Base-by-base conservation (phyloP, 352 stramenopile species). In the Globisporangium heterothallicum region DNA sequence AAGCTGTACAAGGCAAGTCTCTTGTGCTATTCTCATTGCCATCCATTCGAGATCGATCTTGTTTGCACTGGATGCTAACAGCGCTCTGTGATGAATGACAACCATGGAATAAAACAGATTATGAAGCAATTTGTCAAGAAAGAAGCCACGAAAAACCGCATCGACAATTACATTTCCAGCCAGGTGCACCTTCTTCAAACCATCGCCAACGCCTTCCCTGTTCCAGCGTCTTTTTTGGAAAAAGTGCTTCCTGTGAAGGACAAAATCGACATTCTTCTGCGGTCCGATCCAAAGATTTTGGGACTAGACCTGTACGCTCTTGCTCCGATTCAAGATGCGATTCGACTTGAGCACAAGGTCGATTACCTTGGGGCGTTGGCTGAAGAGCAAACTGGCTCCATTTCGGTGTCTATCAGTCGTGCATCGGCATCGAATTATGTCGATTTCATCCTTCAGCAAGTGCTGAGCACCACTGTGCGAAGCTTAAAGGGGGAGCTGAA, bases 261-360 rank as follows among this genome's bases (percentile, higher is more conserved):
- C 12, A 78, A 70, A 38, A 48, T 89, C 16, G 73, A 89, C 45
- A 44, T 86, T 12, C 59, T 88, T 1, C 65, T 88, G 14, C 70
- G 74, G 12, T 88, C 75, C 0, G 74, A 89, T n/a, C 66, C 75
- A 3, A 89, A 89, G 59, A 70, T 89, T 18, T 58, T 89, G 6
- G 75, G 78, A 8, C 61, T 86, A 19, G 75, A 89, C 36, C 61
- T 89, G 56, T 85, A 85, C 54, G 59, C 73, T 1, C 68, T 89
- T 22, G 71, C 78, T n/a, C 64, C 64, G 0, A 56, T 78, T 8
- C 49, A 63, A 0, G 44, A 63, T 26, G 27, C 84, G 12, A 66
- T 89, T 25, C 63, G 71, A 27, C 61, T 89, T n/a, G 75, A 89
- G 49, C 74, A 89, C 61, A 89, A 89, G 56, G 71, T 89, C 22